phyloP scores from a whole-genome alignment of 148 eudicot species.

The Dysphania ambrosioides region DNA sequence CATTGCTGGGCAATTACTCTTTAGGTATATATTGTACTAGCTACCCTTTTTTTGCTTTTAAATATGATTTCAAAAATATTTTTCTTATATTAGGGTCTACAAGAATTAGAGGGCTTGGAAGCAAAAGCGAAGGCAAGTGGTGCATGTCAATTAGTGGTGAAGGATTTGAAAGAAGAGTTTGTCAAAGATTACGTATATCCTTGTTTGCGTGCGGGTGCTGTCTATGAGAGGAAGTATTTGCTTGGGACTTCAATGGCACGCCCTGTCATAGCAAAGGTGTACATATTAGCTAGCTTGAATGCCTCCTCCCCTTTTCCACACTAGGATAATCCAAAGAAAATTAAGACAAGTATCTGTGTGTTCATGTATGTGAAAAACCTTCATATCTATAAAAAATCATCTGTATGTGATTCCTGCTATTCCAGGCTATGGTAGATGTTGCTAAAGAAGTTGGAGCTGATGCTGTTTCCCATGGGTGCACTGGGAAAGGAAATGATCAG shows the following conservation, averaged over 20 bases:
- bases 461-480: constrained; percentile 97
- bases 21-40: not conserved
- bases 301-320: not conserved
- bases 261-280: constrained; percentile 96
- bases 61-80: not conserved
- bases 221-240: constrained; percentile 93
- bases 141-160: constrained; percentile 91
- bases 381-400: not conserved
- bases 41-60: constrained; percentile 8
- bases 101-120: constrained; percentile 89
- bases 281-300: constrained; percentile 11
- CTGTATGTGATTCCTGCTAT: not conserved
- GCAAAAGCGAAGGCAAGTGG: constrained; percentile 97
- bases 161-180: constrained; percentile 95
- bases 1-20: too few species aligned
- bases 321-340: not conserved
- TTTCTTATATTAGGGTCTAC: constrained; percentile 48
- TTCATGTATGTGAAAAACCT: not conserved
- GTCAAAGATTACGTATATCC: constrained; percentile 85
- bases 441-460: constrained; percentile 99
- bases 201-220: constrained; percentile 95
- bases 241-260: constrained; percentile 99
- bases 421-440: constrained; percentile 95
- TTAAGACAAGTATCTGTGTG: not conserved
- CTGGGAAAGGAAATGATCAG: constrained; percentile 98